phyloP scores from a whole-genome alignment of 2,329 filamentous ascomycete species.

The Ceratocystis colombiana region DNA sequence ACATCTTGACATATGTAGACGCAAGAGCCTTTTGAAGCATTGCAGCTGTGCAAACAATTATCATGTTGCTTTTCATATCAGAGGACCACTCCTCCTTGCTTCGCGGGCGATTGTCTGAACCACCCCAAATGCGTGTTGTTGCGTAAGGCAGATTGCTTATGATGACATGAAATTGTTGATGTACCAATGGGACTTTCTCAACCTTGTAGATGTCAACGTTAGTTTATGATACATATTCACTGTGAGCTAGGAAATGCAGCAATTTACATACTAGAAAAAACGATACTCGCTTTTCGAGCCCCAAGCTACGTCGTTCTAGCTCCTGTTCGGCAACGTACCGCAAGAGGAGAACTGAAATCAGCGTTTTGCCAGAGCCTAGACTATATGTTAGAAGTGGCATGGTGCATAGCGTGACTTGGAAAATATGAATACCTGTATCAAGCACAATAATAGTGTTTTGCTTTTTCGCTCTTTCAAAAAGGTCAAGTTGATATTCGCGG shows the following conservation, averaged over 20 bases:
- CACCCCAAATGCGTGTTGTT: slow-evolving; percentile 66
- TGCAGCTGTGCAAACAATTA: slow-evolving; percentile 86
- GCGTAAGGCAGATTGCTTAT: slow-evolving; percentile 68
- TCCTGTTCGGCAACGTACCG: slow-evolving; percentile 68
- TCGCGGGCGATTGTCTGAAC: slow-evolving; percentile 41
- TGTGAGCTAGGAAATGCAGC: slow-evolving; percentile 24
- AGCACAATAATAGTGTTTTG: slow-evolving; percentile 87
- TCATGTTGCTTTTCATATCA: slow-evolving; percentile 55
- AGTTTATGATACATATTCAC: background rate
- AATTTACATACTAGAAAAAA: slow-evolving; percentile 64
- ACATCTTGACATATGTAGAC: slow-evolving; percentile 69
- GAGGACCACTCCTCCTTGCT: slow-evolving; percentile 42
- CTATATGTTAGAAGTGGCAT: slow-evolving; percentile 24
- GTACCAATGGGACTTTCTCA: slow-evolving; percentile 79
- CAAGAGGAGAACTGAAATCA: slow-evolving; percentile 84
- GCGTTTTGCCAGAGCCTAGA: slow-evolving; percentile 77
- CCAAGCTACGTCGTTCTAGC: slow-evolving; percentile 54
- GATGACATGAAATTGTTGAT: slow-evolving; percentile 78
- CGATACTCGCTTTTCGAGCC: slow-evolving; percentile 53
- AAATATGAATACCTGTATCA: slow-evolving; percentile 54
- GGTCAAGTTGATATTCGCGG: slow-evolving; percentile 81
- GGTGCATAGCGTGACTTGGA: background rate
- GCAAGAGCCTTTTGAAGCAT: slow-evolving; percentile 69
- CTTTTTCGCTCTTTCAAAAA: slow-evolving; percentile 77
- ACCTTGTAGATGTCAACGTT: slow-evolving; percentile 40